Evolutionary conservation across 495 filamentous ascomycete genomes (phyloP).

Genomic region (Daldinia grandis): DNA sequence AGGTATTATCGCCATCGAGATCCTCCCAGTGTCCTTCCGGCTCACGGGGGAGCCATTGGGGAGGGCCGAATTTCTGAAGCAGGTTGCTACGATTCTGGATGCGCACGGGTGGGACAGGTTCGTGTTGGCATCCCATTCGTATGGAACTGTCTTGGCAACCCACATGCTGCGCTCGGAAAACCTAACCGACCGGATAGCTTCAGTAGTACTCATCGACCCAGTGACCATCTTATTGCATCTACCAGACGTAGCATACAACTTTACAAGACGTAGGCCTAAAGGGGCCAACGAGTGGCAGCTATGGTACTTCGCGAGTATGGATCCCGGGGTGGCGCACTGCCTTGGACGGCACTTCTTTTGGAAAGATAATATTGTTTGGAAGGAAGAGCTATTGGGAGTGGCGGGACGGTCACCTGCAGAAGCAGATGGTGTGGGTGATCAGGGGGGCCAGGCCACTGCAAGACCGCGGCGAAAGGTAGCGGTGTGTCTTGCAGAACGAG

Average conservation of each 20-base stretch:
- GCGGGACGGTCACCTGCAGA: constrained; percentile 23
- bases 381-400: constrained; percentile 59
- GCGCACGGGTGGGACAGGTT: constrained; percentile 59
- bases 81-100: constrained; percentile 62
- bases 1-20: constrained; percentile 71
- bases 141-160: constrained; percentile 68
- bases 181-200: constrained; percentile 54
- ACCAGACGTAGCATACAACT: constrained; percentile 77
- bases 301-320: constrained; percentile 72
- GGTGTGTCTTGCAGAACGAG: constrained; percentile 64
- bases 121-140: constrained; percentile 68
- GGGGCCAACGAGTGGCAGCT: constrained; percentile 70
- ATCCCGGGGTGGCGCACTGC: constrained; percentile 67
- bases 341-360: constrained; percentile 72
- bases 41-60: constrained; percentile 61
- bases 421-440: constrained; percentile 23
- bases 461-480: constrained; percentile 53
- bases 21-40: constrained; percentile 68
- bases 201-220: constrained; percentile 68
- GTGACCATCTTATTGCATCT: constrained; percentile 71
- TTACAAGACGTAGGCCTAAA: constrained; percentile 63
- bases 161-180: constrained; percentile 62
- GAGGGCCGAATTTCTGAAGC: constrained; percentile 57
- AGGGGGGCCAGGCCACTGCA: constrained; percentile 9
- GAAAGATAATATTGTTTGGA: constrained; percentile 73